Conservation (phyloP, 768 basidiomycete species). For the Pholiota microspora region DNA sequence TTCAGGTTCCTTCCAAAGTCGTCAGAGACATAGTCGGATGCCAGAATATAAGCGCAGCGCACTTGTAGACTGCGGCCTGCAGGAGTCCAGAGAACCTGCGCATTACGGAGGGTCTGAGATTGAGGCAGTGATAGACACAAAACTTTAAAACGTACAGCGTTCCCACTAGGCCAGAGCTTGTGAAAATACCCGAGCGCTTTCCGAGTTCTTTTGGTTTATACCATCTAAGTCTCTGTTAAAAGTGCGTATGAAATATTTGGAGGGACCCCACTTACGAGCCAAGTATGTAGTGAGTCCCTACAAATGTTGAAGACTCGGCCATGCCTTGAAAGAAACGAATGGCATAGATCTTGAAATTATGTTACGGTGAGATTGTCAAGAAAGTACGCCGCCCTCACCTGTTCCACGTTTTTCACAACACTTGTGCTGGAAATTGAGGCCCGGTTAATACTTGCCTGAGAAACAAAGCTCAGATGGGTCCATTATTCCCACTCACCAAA, state of each 20-base stretch:
- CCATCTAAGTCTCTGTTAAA: conserved; percentile 41
- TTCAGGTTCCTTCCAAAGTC: conserved; percentile 44
- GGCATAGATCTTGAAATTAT: conserved; percentile 48
- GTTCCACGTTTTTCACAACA: conserved; percentile 50
- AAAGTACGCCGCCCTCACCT: conserved; percentile 33
- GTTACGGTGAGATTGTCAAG: neutral
- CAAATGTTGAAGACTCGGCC: conserved; percentile 74
- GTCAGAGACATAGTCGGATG: conserved; percentile 1
- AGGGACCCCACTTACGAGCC: conserved; percentile 51
- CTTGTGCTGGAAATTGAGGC: conserved; percentile 43
- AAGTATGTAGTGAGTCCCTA: conserved; percentile 70
- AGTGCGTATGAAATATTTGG: neutral
- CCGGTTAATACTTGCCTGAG: neutral
- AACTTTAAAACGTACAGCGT: conserved; percentile 46
- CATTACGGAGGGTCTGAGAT: neutral
- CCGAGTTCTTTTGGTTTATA: conserved; percentile 70
- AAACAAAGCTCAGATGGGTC: neutral
- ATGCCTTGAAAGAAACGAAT: conserved; percentile 75
- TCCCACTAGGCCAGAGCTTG: conserved; percentile 57
- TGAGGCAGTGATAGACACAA: neutral
- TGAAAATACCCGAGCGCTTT: conserved; percentile 71
- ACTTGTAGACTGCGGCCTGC: conserved; percentile 64
- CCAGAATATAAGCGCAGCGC: conserved; percentile 10
- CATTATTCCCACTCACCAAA: conserved; percentile 39
- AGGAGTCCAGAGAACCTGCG: conserved; percentile 62